These are phyloP conservation scores for Insectozyma bohioensis DNA, from an alignment of 1,139 yeast species.

Conservation along the genomic window DNA sequence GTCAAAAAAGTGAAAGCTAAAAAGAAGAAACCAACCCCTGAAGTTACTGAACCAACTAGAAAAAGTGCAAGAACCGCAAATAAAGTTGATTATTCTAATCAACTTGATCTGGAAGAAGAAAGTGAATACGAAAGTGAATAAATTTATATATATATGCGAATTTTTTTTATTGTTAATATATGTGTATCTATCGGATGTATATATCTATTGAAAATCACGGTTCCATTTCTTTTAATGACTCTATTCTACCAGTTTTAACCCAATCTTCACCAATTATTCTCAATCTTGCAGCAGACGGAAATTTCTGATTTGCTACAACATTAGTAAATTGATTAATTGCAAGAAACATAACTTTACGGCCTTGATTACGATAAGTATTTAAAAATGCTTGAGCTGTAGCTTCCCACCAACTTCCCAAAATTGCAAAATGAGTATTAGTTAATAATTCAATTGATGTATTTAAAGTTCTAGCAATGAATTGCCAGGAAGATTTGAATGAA, in stretches of 20 bases:
- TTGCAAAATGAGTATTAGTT: conserved; percentile 68
- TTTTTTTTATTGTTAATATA: no score
- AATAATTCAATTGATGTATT: conserved; percentile 53
- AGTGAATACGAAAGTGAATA: conserved; percentile 1
- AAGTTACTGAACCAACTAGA: conserved; percentile 28
- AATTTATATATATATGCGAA: conserved; percentile 3
- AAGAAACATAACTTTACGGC: conserved; percentile 53
- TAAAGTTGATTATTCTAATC: conserved; percentile 39
- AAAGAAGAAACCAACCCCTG: conserved; percentile 1
- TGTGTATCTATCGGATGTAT: no score
- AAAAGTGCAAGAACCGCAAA: conserved; percentile 44
- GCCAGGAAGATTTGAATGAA: conserved; percentile 63
- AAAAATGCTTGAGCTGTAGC: conserved; percentile 62
- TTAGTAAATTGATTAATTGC: conserved; percentile 44
- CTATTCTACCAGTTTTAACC: conserved; percentile 44
- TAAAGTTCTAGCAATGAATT: conserved; percentile 63
- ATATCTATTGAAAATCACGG: not conserved
- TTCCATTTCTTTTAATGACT: conserved; percentile 54
- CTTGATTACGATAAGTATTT: conserved; percentile 67
- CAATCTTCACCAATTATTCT: conserved; percentile 79
- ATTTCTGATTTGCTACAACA: conserved; percentile 47
- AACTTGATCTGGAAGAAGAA: conserved; percentile 16
- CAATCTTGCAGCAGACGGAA: conserved; percentile 78
- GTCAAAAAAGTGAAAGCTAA: not conserved
- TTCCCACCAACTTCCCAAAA: conserved; percentile 92